Evolutionary conservation across 2,329 filamentous ascomycete genomes (phyloP), one percentile per base, ranked within the genome.

Genomic region (Chrysoporthe austroafricana): DNA sequence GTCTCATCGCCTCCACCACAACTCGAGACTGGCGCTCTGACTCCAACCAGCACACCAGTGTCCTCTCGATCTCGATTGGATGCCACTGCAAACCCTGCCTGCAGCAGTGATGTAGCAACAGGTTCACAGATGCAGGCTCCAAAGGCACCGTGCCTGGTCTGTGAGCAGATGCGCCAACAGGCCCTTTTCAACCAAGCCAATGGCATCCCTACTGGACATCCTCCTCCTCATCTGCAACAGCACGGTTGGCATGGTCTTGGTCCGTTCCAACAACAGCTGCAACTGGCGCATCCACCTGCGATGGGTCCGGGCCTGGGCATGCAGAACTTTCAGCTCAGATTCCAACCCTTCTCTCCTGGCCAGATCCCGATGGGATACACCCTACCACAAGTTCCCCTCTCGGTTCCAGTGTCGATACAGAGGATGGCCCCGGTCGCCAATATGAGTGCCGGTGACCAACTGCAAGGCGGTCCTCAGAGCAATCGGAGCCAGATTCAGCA

Each of bases 111-210:
- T 44, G 46, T 32, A 2, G 21, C 43, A 9, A 14, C 62, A 16
- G 26, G 9, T 16, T 21, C 64, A 62, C 66, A 70, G 8, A 43
- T 67, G 50, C 64, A 67, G 34, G 36, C 67, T 8, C 62, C 71
- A n/a, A 77, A 75, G 56, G 72, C 72, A 13, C 72, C 74, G 32
- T 79, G 77, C 50, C 72, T 74, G 21, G 63, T 74, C 4, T 79
- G 77, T 57, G 66, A 71, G 6, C 73, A 72, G 50, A 66, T 77
- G 62, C 74, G 74, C 60, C 75, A 77, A 42, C 76, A 75, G 44
- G 72, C 72, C 46, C 70, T 73, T 57, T 36, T 75, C 59, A 69
- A 73, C 32, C 73, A 74, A 66, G 44, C 70, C 39, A 76, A 74
- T 56, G 74, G 72, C 13, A 42, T 74, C 36, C 72, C 74, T n/a